Evolutionary conservation across 2,329 filamentous ascomycete genomes (phyloP).

Genomic region (Tetracladium maxilliforme): DNA sequence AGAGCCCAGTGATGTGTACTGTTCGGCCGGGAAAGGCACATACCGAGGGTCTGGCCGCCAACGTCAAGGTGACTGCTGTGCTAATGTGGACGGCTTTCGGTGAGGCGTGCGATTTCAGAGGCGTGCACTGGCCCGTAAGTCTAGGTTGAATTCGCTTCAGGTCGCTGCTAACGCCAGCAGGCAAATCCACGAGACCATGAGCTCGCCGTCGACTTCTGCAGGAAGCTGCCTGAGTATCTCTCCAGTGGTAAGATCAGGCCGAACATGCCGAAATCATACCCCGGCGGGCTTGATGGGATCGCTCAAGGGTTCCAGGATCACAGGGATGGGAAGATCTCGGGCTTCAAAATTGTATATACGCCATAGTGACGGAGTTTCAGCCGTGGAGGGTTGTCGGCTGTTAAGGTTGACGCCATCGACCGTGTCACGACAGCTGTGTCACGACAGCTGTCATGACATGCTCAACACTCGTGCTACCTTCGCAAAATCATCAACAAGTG

Average conservation of each 20-base stretch:
- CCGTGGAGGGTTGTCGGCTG: too few species aligned
- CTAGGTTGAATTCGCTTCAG: too few species aligned
- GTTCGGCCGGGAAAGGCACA: constrained; percentile 23
- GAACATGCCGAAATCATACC: constrained; percentile 14
- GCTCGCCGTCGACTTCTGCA: constrained; percentile 19
- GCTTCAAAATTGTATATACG: constrained; percentile 23
- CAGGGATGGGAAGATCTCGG: constrained; percentile 21
- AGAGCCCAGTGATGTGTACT: constrained; percentile 19
- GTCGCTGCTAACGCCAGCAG: too few species aligned
- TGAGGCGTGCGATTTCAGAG: constrained; percentile 19
- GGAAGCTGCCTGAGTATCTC: constrained; percentile 19
- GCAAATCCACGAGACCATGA: constrained; percentile 18
- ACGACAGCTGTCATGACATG: too few species aligned
- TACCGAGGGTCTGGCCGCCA: constrained; percentile 17
- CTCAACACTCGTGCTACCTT: too few species aligned
- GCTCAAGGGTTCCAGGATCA: constrained; percentile 19
- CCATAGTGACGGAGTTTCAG: too few species aligned
- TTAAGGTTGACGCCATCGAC: too few species aligned
- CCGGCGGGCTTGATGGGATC: constrained; percentile 17
- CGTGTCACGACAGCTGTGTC: too few species aligned
- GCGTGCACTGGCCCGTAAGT: constrained; percentile 20
- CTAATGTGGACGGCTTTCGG: constrained; percentile 26
- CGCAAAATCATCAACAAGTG: too few species aligned
- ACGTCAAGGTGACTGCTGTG: constrained; percentile 21
- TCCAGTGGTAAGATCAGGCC: constrained; percentile 18